Conservation (phyloP, 495 filamentous ascomycete genomes). For the Parmelia sp. region DNA sequence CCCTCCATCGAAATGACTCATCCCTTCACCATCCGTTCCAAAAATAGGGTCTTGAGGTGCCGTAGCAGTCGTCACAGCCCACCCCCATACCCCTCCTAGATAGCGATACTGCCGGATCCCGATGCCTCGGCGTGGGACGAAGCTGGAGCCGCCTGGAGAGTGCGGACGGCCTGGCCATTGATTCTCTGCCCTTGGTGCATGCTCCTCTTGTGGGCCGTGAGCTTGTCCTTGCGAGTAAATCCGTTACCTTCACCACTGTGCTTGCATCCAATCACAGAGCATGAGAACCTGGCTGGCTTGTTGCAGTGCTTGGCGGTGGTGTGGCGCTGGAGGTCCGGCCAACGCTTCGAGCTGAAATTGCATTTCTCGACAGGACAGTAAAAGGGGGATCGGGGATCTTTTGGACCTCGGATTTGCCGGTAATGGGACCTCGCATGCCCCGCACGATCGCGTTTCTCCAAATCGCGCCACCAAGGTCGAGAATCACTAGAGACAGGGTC, state of each 20-base stretch:
- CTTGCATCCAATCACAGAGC: conserved; percentile 10
- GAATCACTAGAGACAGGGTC: too few species aligned
- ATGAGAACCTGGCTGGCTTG: neutral
- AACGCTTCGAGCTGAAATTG: neutral
- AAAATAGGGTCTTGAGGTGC: neutral
- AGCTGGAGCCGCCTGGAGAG: neutral
- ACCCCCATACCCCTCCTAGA: neutral
- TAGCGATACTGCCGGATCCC: neutral
- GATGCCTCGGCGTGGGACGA: neutral
- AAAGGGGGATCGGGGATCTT: neutral
- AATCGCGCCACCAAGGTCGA: neutral
- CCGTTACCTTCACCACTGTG: conserved; percentile 13
- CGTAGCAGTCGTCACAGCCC: neutral
- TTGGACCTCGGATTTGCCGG: too few species aligned
- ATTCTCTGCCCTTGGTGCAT: neutral
- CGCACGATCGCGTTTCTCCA: neutral
- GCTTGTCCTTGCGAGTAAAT: conserved; percentile 18
- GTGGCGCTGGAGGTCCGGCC: conserved; percentile 15
- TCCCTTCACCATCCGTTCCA: neutral
- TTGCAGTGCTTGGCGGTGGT: conserved; percentile 9
- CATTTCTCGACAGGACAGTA: conserved; percentile 5
- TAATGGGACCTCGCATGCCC: neutral
- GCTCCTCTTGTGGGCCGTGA: neutral
- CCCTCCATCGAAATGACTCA: neutral
- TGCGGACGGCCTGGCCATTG: neutral